phyloP scores from a whole-genome alignment of 2,329 filamentous ascomycete genomes.

The Fusarium metavorans region DNA sequence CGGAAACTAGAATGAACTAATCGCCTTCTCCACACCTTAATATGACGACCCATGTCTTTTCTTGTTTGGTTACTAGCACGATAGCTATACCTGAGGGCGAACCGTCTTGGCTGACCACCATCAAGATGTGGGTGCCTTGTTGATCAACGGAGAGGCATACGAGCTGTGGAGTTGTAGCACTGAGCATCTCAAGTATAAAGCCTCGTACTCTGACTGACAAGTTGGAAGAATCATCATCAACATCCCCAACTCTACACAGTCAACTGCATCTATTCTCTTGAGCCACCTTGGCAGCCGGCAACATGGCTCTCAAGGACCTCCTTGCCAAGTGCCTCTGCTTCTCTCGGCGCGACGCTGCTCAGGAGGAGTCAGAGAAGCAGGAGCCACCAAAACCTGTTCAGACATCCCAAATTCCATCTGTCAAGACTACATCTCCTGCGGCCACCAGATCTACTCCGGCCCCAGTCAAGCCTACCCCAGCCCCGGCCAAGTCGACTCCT shows the following conservation, averaged over 20 bases:
- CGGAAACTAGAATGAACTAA: neutral
- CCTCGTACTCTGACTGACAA: neutral
- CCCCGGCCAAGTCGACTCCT: neutral
- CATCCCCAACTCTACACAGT: neutral
- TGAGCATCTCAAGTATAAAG: neutral
- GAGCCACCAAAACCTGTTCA: neutral
- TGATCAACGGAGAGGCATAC: neutral
- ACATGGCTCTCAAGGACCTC: slow-evolving; percentile 19
- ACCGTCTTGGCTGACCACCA: neutral
- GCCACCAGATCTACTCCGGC: neutral
- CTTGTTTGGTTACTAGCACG: neutral
- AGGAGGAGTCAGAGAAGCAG: slow-evolving; percentile 10
- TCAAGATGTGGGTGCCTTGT: neutral
- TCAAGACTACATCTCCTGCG: neutral
- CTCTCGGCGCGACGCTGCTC: neutral
- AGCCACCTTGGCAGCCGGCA: neutral
- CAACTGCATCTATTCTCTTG: neutral
- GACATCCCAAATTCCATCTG: neutral
- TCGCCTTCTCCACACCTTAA: neutral
- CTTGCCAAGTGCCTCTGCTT: slow-evolving; percentile 13
- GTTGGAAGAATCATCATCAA: neutral
- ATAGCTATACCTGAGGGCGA: neutral
- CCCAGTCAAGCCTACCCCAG: neutral
- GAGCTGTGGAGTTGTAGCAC: neutral
- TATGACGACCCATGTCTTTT: neutral